phyloP scores from a whole-genome alignment of 495 filamentous ascomycete species.

The Geoglossum glabrum region DNA sequence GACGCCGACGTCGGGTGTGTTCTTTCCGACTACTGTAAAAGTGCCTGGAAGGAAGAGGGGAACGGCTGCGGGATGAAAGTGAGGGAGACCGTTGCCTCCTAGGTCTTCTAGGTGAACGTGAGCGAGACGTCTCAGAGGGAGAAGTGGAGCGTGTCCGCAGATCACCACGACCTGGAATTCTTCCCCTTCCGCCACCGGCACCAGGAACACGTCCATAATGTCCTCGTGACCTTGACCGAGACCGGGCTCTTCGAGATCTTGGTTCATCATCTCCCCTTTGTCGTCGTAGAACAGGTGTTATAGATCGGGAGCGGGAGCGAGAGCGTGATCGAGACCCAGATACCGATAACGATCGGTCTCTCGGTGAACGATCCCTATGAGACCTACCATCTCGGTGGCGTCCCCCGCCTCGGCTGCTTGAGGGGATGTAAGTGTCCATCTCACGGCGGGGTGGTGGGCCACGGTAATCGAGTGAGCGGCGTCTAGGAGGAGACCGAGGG shows the following conservation, averaged over 20 bases:
- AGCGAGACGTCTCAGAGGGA: slow-evolving; percentile 30
- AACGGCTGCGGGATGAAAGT: slow-evolving; percentile 14
- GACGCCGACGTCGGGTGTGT: slow-evolving; percentile 7
- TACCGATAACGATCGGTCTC: slow-evolving; percentile 3
- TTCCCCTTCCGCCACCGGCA: slow-evolving; percentile 19
- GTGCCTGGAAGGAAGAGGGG: slow-evolving; percentile 13
- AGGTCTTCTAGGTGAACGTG: slow-evolving; percentile 39
- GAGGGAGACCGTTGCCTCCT: slow-evolving; percentile 18
- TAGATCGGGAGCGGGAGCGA: slow-evolving; percentile 10
- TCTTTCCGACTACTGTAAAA: neutral
- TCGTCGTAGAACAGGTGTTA: slow-evolving; percentile 3
- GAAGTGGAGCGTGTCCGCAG: slow-evolving; percentile 29
- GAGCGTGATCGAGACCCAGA: slow-evolving; percentile 8
- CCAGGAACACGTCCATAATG: slow-evolving; percentile 14
- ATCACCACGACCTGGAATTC: slow-evolving; percentile 27
- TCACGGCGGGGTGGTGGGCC: slow-evolving; percentile 31
- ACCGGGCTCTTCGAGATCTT: slow-evolving; percentile 5
- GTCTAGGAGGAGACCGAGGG: slow-evolving; percentile 33
- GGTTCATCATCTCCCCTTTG: slow-evolving; percentile 1
- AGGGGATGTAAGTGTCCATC: slow-evolving; percentile 37
- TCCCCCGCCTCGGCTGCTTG: slow-evolving; percentile 10
- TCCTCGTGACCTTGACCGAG: slow-evolving; percentile 19
- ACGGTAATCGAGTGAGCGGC: slow-evolving; percentile 31
- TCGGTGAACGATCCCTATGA: neutral
- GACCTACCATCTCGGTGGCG: neutral